phyloP scores from a whole-genome alignment of 345 rosid genomes.

The Syzygium aromaticum region DNA sequence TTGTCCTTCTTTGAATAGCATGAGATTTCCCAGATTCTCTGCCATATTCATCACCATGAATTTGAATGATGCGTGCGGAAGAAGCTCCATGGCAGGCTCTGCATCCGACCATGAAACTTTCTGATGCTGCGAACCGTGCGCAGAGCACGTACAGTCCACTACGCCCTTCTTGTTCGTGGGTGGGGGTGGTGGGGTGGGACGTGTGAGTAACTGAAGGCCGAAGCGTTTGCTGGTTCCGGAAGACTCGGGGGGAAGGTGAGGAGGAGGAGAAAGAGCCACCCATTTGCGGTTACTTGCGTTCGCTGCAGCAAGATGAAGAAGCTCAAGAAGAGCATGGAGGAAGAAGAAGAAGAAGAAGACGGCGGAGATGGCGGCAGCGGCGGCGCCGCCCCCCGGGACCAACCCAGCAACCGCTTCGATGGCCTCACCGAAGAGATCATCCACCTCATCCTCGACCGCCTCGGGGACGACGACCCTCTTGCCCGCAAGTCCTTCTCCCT shows the following conservation, averaged over 20 bases:
- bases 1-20: neutral
- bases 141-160: neutral
- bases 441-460: slow-evolving; percentile 41
- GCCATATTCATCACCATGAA: neutral
- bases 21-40: neutral
- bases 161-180: neutral
- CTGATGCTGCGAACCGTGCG: neutral
- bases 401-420: slow-evolving; percentile 25
- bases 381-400: neutral
- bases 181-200: neutral
- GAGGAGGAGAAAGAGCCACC: neutral
- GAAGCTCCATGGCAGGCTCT: neutral
- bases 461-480: slow-evolving; percentile 23
- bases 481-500: slow-evolving; percentile 51
- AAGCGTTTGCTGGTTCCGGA: neutral
- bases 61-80: neutral
- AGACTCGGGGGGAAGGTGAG: neutral
- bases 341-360: neutral
- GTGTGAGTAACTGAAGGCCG: neutral
- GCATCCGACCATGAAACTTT: neutral
- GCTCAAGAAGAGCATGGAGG: neutral
- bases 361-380: slow-evolving; percentile 21
- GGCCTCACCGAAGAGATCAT: slow-evolving; percentile 45
- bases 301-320: neutral
- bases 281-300: neutral